Percentiles rank a stretch among this genome's conserved stretches.
Evolutionary conservation across 2,329 filamentous ascomycete species (phyloP).

Genomic region (Mollisiaceae sp.): DNA sequence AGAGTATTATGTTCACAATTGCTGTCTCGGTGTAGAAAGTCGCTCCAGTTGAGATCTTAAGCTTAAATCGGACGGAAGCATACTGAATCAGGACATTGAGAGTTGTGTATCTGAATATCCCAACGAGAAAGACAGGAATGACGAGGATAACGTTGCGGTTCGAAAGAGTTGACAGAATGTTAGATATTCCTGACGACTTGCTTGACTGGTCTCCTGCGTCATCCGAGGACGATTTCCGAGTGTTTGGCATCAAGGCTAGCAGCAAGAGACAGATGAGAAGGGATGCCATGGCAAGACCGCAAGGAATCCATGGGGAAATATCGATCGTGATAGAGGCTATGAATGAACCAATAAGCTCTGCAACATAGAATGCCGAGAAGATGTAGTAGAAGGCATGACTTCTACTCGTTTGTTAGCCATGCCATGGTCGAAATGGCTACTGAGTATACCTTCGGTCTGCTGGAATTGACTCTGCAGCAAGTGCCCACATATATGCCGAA

Average conservation of each 20-base stretch:
- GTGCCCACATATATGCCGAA: conserved; percentile 42
- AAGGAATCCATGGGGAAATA: conserved; percentile 42
- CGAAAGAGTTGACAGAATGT: conserved; percentile 24
- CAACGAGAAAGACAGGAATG: conserved; percentile 40
- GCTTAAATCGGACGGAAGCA: conserved; percentile 38
- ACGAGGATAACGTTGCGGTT: conserved; percentile 33
- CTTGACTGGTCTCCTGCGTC: not conserved
- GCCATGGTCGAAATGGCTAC: not conserved
- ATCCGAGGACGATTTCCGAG: conserved; percentile 1
- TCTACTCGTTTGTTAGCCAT: conserved; percentile 20
- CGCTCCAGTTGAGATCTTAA: conserved; percentile 39
- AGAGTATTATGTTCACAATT: conserved; percentile 39
- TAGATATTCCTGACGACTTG: conserved; percentile 10
- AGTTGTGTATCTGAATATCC: conserved; percentile 40
- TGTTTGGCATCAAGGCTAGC: conserved; percentile 34
- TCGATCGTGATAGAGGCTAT: conserved; percentile 38
- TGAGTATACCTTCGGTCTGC: conserved; percentile 32
- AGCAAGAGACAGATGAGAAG: conserved; percentile 33
- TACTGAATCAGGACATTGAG: conserved; percentile 42
- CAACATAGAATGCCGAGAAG: conserved; percentile 42
- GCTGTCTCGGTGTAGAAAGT: conserved; percentile 42
- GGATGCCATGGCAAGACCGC: conserved; percentile 34
- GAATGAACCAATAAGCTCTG: conserved; percentile 40
- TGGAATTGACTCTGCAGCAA: conserved; percentile 39
- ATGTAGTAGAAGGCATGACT: conserved; percentile 42